Evolutionary conservation across 768 basidiomycete genomes (phyloP).

Genomic region (Hygrocybe punicea): DNA sequence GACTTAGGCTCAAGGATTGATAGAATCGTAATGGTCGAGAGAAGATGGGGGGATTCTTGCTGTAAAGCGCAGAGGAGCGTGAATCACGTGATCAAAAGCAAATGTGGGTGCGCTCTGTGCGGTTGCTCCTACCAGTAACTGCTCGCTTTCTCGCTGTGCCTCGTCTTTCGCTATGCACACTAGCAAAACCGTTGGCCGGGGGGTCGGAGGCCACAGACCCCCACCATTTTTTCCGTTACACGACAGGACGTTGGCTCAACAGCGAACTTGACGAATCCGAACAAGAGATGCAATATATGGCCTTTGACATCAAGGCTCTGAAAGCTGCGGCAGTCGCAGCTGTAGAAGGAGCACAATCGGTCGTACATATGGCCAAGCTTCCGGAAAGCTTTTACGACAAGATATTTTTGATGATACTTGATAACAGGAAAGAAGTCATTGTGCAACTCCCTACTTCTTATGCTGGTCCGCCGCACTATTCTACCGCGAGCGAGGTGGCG

Average conservation of each 20-base stretch:
- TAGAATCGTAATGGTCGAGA: too few species aligned
- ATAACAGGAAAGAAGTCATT: not conserved
- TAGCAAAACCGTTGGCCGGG: too few species aligned
- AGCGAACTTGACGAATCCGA: constrained; percentile 25
- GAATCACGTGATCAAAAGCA: too few species aligned
- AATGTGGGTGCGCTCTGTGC: too few species aligned
- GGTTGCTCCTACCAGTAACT: too few species aligned
- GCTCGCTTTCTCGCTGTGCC: too few species aligned
- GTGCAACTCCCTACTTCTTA: constrained; percentile 21
- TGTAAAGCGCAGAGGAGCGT: too few species aligned
- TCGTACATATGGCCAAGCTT: constrained; percentile 1
- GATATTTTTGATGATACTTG: not conserved
- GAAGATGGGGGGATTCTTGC: too few species aligned
- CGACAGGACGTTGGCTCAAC: constrained; percentile 25
- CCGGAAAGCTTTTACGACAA: constrained; percentile 17
- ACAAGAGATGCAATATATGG: constrained; percentile 13
- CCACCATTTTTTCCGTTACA: constrained; percentile 1
- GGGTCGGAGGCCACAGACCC: not conserved
- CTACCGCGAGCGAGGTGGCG: constrained; percentile 38
- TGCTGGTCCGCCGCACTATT: constrained; percentile 25
- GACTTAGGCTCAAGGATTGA: too few species aligned
- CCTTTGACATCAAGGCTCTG: constrained; percentile 20
- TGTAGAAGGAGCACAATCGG: constrained; percentile 11
- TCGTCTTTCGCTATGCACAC: too few species aligned
- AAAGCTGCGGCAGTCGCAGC: constrained; percentile 12